Conservation (phyloP, 257 asterid genomes). For the Solanum sitiens region DNA sequence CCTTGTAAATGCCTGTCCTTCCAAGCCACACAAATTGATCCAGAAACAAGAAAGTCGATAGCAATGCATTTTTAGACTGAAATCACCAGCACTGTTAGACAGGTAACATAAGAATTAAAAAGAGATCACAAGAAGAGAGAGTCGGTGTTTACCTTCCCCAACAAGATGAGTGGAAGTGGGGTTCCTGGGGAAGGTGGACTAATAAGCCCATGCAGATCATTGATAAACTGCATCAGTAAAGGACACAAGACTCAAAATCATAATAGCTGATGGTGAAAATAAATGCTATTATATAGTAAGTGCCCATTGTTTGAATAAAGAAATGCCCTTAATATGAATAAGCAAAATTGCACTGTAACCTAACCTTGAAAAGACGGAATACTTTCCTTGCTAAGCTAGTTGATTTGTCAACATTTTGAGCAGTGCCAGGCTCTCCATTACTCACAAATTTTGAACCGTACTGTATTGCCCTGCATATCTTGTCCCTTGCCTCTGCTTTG, state of each 20-base stretch:
- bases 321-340: not conserved
- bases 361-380: slow-evolving; percentile 91
- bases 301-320: not conserved
- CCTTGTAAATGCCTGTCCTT: slow-evolving; percentile 92
- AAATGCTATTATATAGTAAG: not conserved
- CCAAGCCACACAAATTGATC: slow-evolving; percentile 96
- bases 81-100: slow-evolving; percentile 3
- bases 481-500: slow-evolving; percentile 98
- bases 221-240: slow-evolving; percentile 55
- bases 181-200: slow-evolving; percentile 85
- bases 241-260: not conserved
- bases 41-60: slow-evolving; percentile 81
- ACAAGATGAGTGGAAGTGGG: slow-evolving; percentile 68
- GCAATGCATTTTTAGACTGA: slow-evolving; percentile 87
- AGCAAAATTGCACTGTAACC: not conserved
- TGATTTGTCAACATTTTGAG: slow-evolving; percentile 83
- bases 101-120: not conserved
- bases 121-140: not conserved
- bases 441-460: slow-evolving; percentile 94
- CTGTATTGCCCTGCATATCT: slow-evolving; percentile 98
- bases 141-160: slow-evolving; percentile 65
- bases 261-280: not conserved
- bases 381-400: slow-evolving; percentile 97
- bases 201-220: slow-evolving; percentile 81
- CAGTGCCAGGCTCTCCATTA: slow-evolving; percentile 87